phyloP scores from a whole-genome alignment of 1,284 basidiomycete genomes.

The Cystobasidium slooffiae region DNA sequence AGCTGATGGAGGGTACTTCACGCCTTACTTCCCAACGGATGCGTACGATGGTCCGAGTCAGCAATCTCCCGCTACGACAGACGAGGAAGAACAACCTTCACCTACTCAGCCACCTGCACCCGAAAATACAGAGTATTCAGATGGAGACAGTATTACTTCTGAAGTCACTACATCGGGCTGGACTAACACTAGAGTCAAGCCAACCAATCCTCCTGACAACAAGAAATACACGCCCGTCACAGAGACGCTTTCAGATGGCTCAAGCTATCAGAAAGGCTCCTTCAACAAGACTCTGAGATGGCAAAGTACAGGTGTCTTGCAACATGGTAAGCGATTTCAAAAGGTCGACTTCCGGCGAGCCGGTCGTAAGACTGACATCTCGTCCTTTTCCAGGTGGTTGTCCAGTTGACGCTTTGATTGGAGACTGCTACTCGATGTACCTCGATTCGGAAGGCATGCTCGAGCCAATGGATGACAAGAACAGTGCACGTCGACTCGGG shows the following conservation, averaged over 20 bases:
- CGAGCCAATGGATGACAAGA: conserved; percentile 16
- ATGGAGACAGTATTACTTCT: not conserved
- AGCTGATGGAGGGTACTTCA: conserved; percentile 1
- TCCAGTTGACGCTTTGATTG: conserved; percentile 18
- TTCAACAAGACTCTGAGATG: conserved; percentile 44
- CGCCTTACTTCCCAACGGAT: not conserved
- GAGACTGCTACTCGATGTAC: conserved; percentile 35
- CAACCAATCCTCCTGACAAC: not conserved
- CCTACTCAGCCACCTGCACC: not conserved
- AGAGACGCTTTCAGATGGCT: conserved; percentile 34
- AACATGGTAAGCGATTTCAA: not conserved
- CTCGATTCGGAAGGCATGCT: conserved; percentile 11
- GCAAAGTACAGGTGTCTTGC: conserved; percentile 46
- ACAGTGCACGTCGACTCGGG: not conserved
- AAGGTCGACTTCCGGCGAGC: not conserved
- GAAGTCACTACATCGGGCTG: not conserved
- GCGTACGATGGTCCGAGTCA: not conserved
- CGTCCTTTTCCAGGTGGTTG: conserved; percentile 6
- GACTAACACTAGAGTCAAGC: not conserved
- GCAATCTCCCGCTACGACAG: not conserved
- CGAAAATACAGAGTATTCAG: not conserved
- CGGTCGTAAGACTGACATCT: not conserved
- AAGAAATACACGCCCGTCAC: conserved; percentile 24
- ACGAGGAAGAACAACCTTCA: not conserved
- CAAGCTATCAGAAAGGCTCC: conserved; percentile 28